Conservation (phyloP, 2,329 filamentous ascomycete genomes). For the Fusarium equiseti region DNA sequence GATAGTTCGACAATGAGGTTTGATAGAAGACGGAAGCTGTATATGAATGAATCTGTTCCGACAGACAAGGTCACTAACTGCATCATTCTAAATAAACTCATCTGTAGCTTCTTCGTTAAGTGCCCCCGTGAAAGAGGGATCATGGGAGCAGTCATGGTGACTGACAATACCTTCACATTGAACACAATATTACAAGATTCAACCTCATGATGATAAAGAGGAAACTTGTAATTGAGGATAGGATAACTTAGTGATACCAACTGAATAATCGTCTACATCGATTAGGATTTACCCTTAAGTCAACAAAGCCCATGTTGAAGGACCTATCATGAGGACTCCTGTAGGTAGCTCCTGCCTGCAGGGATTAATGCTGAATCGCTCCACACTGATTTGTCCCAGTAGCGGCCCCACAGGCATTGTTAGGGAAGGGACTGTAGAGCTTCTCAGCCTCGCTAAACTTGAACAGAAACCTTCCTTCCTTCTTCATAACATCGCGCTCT, state of each 20-base stretch:
- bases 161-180: not conserved
- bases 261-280: no score
- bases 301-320: not conserved
- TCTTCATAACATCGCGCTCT: constrained; percentile 4
- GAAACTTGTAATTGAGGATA: no score
- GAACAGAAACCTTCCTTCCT: constrained; percentile 9
- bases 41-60: not conserved
- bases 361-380: constrained; percentile 11
- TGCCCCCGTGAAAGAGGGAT: not conserved
- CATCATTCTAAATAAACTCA: not conserved
- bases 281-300: no score
- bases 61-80: no score
- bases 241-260: no score
- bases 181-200: not conserved
- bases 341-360: not conserved
- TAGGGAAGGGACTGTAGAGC: constrained; percentile 8
- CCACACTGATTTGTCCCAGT: constrained; percentile 28
- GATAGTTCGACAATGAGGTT: not conserved
- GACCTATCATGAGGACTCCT: constrained; percentile 7
- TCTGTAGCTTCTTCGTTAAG: not conserved
- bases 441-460: constrained; percentile 41
- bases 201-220: no score
- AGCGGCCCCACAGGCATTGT: constrained; percentile 22
- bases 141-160: constrained; percentile 5
- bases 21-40: not conserved